Base-by-base conservation (phyloP, 371 early-diverging fungal species). In the Blakeslea trispora region DNA sequence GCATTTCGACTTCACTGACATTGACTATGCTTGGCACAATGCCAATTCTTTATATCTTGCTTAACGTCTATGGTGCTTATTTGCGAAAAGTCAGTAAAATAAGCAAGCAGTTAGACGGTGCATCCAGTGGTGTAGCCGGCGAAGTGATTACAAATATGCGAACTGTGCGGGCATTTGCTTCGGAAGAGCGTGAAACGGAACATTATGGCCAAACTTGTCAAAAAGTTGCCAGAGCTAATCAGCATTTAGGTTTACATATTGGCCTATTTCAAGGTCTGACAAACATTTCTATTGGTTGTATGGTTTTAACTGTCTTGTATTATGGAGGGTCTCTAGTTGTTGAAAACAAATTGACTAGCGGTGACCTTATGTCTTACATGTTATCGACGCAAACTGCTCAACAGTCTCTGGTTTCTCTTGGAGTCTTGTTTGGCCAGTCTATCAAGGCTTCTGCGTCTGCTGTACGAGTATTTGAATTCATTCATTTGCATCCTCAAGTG, bases 241-340 rank as follows among this genome's bases (percentile, higher is more conserved):
- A 60, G 23, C 49, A 71, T 2, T 76, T 91, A 45, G 93, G 91
- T 3, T 66, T 88, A 44, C 91, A 92, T 59, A 87, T 91, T 66
- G 93, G 91, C 8, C 53, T 86, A 5, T 92, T 92, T 68, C 91
- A 89, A 77, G 88, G 84, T 0, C 50, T 91, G 57, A 89, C 90
- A 3, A 86, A 86, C 59, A 59, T 82, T 3, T 81, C 88, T 10
- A 82, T 90, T 22, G 91, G 92, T 1, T 71, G 74, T 31, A 85
- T 88, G 87, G 80, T 84, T 10, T 68, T 91, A 17, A 64, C 82
- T 8, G 89, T 92, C 13, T 74, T 93, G 17, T 89, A 89, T 52
- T 82, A 72, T 57, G 93, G 93, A 43, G 93, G 91, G 0, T 74
- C 79, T 0, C 64, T 89, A 52, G 93, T 93, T 0, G 82, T 81